Percentiles rank a stretch among this genome's conserved stretches.
These are phyloP conservation scores for Oryza meyeriana DNA, from an alignment of 176 grass and related monocot genomes.

Conservation along the genomic window DNA sequence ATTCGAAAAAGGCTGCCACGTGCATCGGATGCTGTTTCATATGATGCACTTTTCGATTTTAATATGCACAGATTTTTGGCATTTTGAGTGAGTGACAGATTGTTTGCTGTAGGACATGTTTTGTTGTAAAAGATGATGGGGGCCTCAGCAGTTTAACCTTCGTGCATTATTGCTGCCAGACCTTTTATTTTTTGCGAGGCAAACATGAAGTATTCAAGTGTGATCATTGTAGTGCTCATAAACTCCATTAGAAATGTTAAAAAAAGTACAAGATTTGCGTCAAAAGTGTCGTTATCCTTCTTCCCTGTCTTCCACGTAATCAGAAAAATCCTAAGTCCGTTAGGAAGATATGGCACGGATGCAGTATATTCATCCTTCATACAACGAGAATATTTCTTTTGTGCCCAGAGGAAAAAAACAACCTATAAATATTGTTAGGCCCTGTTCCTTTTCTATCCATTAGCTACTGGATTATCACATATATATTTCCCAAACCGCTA, in stretches of 20 bases:
- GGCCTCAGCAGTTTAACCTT: too few relatives aligned
- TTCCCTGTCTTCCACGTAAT: neutral
- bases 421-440: too few relatives aligned
- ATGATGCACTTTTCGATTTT: neutral
- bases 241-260: neutral
- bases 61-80: neutral
- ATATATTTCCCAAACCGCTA: too few relatives aligned
- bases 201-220: too few relatives aligned
- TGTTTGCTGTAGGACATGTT: neutral
- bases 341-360: neutral
- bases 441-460: too few relatives aligned
- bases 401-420: too few relatives aligned
- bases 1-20: neutral
- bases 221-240: neutral
- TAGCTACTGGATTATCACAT: too few relatives aligned
- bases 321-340: neutral
- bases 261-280: neutral
- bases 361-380: neutral
- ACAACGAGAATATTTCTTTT: too few relatives aligned
- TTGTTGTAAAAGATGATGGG: neutral
- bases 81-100: neutral
- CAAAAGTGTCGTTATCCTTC: neutral
- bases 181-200: too few relatives aligned
- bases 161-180: neutral
- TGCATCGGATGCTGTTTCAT: conserved; percentile 2